Evolutionary conservation across 2,329 filamentous ascomycete genomes (phyloP).

Genomic region (Graphium sp.): DNA sequence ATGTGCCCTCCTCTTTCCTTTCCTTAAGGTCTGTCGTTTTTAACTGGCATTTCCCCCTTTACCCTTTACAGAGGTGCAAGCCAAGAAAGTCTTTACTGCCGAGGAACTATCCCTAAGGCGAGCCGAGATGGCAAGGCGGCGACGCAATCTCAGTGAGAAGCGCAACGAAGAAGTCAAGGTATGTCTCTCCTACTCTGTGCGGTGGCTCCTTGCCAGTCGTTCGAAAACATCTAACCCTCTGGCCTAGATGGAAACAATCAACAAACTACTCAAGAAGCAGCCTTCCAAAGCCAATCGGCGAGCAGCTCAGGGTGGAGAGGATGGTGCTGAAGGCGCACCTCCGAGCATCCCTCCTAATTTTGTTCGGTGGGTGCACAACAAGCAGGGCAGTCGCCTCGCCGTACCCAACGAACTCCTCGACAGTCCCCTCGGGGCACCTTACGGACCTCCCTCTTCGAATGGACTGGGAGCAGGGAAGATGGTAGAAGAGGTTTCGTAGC

Average conservation of each 20-base stretch:
- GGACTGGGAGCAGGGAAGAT: slow-evolving; percentile 24
- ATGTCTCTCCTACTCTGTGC: slow-evolving; percentile 7
- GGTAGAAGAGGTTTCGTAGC: slow-evolving; percentile 34
- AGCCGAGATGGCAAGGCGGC: slow-evolving; percentile 43
- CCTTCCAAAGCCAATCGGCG: slow-evolving; percentile 55
- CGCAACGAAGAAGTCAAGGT: slow-evolving; percentile 49
- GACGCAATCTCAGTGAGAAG: slow-evolving; percentile 47
- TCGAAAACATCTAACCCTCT: not conserved
- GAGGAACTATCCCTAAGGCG: slow-evolving; percentile 46
- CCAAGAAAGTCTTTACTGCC: slow-evolving; percentile 43
- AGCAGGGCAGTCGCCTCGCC: slow-evolving; percentile 42
- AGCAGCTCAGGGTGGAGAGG: slow-evolving; percentile 17
- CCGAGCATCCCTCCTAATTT: slow-evolving; percentile 42
- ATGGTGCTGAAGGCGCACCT: slow-evolving; percentile 25
- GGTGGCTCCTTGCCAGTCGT: not conserved
- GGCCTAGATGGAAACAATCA: slow-evolving; percentile 70
- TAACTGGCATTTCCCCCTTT: no score
- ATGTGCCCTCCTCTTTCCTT: slow-evolving; percentile 9
- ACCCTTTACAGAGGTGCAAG: slow-evolving; percentile 36
- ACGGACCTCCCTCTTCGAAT: slow-evolving; percentile 9
- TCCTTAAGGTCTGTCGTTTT: not conserved
- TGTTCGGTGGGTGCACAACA: slow-evolving; percentile 55
- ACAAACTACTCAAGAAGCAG: slow-evolving; percentile 76
- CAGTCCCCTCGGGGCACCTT: slow-evolving; percentile 46
- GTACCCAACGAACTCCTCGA: slow-evolving; percentile 54